Evolutionary conservation across 345 rosid species (phyloP), one percentile per base, ranked within the genome.

Genomic region (Xanthoceras sorbifolium): DNA sequence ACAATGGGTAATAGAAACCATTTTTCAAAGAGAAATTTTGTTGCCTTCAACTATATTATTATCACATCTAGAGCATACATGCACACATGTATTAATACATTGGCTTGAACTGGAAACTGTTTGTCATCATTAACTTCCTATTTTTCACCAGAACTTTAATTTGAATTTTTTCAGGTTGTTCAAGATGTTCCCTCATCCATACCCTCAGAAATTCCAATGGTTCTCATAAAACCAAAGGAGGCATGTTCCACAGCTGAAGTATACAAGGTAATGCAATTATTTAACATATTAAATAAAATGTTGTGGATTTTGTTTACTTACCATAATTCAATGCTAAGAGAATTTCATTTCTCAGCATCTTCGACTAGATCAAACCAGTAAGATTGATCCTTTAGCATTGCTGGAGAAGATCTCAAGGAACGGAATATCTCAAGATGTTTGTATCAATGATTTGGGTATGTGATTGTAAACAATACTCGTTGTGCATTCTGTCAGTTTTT

Each of bases 211-310:
- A 78, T 90, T 64, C 94, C 97, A 7, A 89, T 93, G 94, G 93
- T 92, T 77, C 94, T 96, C 50, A 83, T 93, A 84, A 96, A 96
- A 87, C 97, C 99, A 38, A 91, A 44, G 67, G 90, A 91, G 74
- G 97, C 97, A 76, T 96, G 98, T 82, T 75, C 99, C 36, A 96
- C 99, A 28, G 98, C 90, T 79, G 97, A 91, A 85, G 98, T 96
- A 82, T 96, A 93, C 89, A 92, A 87, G 93, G 98, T 92, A 88
- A 75, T 76, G 60, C 50, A 25, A 5, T 44, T 59, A 50, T 71
- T 63, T 29, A 23, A 36, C 26, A 57, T 70, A 40, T 65, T 18
- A 67, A 59, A 55, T n/a, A 18, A 72, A 59, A 48, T 28, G 26
- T 50, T 28, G 14, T 10, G 74, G 12, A 54, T 25, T 46, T 32